Evolutionary conservation across 495 filamentous ascomycete genomes (phyloP), one percentile per base, ranked within the genome.

Genomic region (Aspergillus olivimuriae): DNA sequence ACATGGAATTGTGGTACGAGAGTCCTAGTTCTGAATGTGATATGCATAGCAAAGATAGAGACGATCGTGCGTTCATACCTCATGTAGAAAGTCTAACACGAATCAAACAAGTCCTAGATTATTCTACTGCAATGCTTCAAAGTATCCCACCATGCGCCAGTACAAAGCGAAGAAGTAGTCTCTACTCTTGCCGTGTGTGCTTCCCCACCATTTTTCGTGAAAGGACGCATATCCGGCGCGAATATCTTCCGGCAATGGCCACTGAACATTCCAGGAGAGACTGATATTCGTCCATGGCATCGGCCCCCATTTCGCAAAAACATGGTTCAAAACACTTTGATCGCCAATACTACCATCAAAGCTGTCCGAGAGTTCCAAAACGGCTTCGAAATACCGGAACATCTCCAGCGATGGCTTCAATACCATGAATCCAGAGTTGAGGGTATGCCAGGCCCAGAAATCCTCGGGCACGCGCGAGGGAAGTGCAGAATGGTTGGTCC

Each of bases 131-230:
- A n/a, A n/a, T n/a, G n/a, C n/a, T n/a, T n/a, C n/a, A n/a, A n/a
- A 18, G 34, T 36, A 36, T 2, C 34, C 34, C 14, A 36, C 34
- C 34, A 36, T 36, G 10, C 34, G 34, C 34, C 34, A 36, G 34
- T 36, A 36, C 34, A 2, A 18, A 4, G 34, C 4, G 15, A 14
- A 10, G 19, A 36, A 36, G 34, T 36, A 36, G 2, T 2, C 34
- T 2, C 10, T 36, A 6, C 2, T 18, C 15, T 36, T 17, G n/a
- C 34, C 15, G 15, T 36, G 34, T 31, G 35, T 26, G 17, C 9
- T 2, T 19, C 15, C 37, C 44, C 44, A 47, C 44, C 44, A 47
- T 31, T 47, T 47, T 21, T 47, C 36, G 28, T 47, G 44, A 30
- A 47, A 31, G 3, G 37, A 47, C 30, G 21, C 39, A 19, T 31